Evolutionary conservation across 2,329 filamentous ascomycete genomes (phyloP).

Genomic region (Biscogniauxia mediterranea): DNA sequence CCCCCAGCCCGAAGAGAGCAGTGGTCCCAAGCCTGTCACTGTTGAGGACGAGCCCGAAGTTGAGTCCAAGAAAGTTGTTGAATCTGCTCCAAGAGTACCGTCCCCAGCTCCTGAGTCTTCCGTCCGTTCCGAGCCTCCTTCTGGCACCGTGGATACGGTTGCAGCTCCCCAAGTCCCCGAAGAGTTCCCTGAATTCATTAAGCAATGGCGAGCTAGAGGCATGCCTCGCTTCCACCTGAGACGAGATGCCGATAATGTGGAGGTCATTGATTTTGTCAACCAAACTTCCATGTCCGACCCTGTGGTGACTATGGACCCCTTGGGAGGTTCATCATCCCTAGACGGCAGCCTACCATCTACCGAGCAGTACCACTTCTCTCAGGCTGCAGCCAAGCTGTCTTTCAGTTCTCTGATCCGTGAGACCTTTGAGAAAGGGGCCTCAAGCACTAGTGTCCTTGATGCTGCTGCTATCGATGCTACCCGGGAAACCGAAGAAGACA

Average conservation of each 20-base stretch:
- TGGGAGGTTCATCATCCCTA: slow-evolving; percentile 5
- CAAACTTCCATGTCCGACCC: slow-evolving; percentile 11
- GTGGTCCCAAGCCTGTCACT: slow-evolving; percentile 42
- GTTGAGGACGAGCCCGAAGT: slow-evolving; percentile 47
- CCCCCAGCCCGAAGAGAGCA: slow-evolving; percentile 33
- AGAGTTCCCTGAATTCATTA: slow-evolving; percentile 28
- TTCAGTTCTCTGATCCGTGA: slow-evolving; percentile 14
- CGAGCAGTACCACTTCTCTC: slow-evolving; percentile 12
- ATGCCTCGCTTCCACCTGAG: slow-evolving; percentile 29
- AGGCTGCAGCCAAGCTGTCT: slow-evolving; percentile 8
- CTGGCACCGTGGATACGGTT: slow-evolving; percentile 21
- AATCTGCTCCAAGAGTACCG: neutral
- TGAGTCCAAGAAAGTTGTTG: slow-evolving; percentile 9
- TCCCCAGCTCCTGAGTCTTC: slow-evolving; percentile 1
- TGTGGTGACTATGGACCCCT: slow-evolving; percentile 13
- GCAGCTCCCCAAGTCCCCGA: slow-evolving; percentile 24
- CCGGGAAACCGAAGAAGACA: slow-evolving; percentile 4
- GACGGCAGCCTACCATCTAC: slow-evolving; percentile 5
- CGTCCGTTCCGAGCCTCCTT: slow-evolving; percentile 4
- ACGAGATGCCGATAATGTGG: slow-evolving; percentile 22
- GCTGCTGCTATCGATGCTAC: neutral
- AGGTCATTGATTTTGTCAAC: slow-evolving; percentile 30
- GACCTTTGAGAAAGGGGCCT: slow-evolving; percentile 3
- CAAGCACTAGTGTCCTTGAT: no score
- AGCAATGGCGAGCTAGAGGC: slow-evolving; percentile 27